Evolutionary conservation across 306 rosid species (phyloP).

Genomic region (Quercus gilva): DNA sequence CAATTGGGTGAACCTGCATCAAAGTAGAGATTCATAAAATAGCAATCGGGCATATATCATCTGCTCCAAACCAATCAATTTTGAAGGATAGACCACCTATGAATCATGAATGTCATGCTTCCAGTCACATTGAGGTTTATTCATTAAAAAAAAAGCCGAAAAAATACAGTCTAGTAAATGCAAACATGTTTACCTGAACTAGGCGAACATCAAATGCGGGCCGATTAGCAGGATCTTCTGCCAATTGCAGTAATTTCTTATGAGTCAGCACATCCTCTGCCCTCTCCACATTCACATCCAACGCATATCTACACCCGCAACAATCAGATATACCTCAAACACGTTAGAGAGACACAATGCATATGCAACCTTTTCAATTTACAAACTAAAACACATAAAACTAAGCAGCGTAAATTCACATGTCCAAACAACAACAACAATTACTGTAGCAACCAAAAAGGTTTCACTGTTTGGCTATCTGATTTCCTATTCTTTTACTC

Average conservation of each 20-base stretch:
- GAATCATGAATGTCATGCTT: too few species aligned
- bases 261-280: constrained; percentile 96
- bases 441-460: background rate
- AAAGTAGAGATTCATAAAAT: constrained; percentile 20
- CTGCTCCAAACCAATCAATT: background rate
- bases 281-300: constrained; percentile 98
- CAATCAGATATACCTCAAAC: constrained; percentile 41
- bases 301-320: constrained; percentile 67
- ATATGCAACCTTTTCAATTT: constrained; percentile 15
- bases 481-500: background rate
- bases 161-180: background rate
- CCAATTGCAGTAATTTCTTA: constrained; percentile 77
- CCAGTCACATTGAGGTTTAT: background rate
- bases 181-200: constrained; percentile 61
- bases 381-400: constrained; percentile 24
- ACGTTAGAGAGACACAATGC: constrained; percentile 27
- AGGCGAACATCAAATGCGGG: constrained; percentile 86
- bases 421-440: background rate
- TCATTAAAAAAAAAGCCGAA: background rate
- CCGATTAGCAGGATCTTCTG: constrained; percentile 65
- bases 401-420: background rate
- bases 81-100: too few species aligned
- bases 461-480: background rate
- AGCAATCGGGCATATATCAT: background rate
- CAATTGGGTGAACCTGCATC: constrained; percentile 76